Conservation (phyloP, 1,284 basidiomycete genomes). For the Nidula niveotomentosa region DNA sequence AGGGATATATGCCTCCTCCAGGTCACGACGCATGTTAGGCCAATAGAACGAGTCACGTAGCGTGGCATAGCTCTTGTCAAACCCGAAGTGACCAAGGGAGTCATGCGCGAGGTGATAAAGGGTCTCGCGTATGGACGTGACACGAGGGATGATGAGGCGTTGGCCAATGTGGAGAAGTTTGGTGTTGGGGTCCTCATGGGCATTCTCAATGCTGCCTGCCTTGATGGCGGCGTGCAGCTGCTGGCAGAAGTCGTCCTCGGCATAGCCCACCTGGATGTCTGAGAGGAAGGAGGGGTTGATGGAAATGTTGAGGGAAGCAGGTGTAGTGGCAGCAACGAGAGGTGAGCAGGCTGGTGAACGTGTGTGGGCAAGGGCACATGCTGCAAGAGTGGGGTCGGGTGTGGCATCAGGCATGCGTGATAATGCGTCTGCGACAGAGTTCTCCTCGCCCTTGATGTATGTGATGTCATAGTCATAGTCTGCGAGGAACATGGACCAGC, state of each 20-base stretch:
- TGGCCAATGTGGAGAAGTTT: slow-evolving; percentile 9
- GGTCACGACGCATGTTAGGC: slow-evolving; percentile 30
- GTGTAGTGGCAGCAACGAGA: slow-evolving; percentile 3
- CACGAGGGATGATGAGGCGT: slow-evolving; percentile 13
- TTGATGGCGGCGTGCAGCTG: slow-evolving; percentile 13
- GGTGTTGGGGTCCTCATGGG: slow-evolving; percentile 2
- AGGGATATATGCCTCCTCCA: slow-evolving; percentile 18
- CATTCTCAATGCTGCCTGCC: slow-evolving; percentile 9
- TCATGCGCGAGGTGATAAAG: slow-evolving; percentile 19
- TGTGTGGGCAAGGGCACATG: slow-evolving; percentile 11
- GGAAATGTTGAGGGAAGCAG: slow-evolving; percentile 14
- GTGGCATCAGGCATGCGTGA: slow-evolving; percentile 16
- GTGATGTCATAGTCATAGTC: slow-evolving; percentile 32
- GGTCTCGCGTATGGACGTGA: slow-evolving; percentile 9
- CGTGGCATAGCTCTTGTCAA: slow-evolving; percentile 15
- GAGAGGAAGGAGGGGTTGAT: slow-evolving; percentile 14
- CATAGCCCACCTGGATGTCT: slow-evolving; percentile 24
- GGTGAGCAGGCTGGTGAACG: not conserved
- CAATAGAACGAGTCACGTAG: slow-evolving; percentile 30
- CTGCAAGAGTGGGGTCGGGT: slow-evolving; percentile 10
- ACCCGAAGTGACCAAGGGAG: slow-evolving; percentile 15
- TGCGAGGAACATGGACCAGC: slow-evolving; percentile 34
- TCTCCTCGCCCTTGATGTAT: slow-evolving; percentile 33
- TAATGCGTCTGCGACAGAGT: slow-evolving; percentile 33
- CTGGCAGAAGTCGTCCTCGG: slow-evolving; percentile 20